These are phyloP conservation scores for Pneumocystis jirovecii DNA, from an alignment of 1,139 yeast genomes.

Conservation along the genomic window DNA sequence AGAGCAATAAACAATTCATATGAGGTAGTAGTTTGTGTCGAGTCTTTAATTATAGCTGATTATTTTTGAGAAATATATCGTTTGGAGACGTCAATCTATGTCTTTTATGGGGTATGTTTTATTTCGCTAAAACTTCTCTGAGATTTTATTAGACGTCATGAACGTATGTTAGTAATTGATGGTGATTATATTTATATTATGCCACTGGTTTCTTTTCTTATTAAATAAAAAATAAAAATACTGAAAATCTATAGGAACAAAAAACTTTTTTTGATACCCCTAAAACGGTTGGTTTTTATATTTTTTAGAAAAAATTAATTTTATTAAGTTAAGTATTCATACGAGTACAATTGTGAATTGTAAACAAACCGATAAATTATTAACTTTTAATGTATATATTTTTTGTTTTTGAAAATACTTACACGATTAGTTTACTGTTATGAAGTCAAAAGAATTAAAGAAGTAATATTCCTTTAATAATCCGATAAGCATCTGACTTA, in stretches of 20 bases:
- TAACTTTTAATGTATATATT: slow-evolving; percentile 38
- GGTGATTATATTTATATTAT: slow-evolving; percentile 85
- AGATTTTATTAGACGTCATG: slow-evolving; percentile 35
- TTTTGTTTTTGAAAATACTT: background rate
- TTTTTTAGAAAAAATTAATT: background rate
- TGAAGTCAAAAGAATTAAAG: slow-evolving; percentile 50
- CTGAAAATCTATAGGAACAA: slow-evolving; percentile 28
- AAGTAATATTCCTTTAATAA: slow-evolving; percentile 23
- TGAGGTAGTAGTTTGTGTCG: background rate
- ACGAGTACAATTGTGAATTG: slow-evolving; percentile 61
- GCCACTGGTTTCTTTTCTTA: slow-evolving; percentile 35
- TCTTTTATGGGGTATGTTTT: slow-evolving; percentile 42
- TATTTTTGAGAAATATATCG: slow-evolving; percentile 42
- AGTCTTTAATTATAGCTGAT: background rate
- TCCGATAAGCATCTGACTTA: background rate
- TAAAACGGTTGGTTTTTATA: slow-evolving; percentile 35
- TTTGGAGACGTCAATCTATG: slow-evolving; percentile 78
- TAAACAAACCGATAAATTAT: slow-evolving; percentile 65
- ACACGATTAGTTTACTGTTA: slow-evolving; percentile 43
- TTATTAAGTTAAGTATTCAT: slow-evolving; percentile 49
- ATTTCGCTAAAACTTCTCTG: background rate
- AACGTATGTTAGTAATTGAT: slow-evolving; percentile 72
- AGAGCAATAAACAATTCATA: slow-evolving; percentile 17
- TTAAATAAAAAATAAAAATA: background rate
- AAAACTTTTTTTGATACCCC: slow-evolving; percentile 53